phyloP scores from a whole-genome alignment of 2,329 filamentous ascomycete species.

The Stagonosporopsis vannaccii region DNA sequence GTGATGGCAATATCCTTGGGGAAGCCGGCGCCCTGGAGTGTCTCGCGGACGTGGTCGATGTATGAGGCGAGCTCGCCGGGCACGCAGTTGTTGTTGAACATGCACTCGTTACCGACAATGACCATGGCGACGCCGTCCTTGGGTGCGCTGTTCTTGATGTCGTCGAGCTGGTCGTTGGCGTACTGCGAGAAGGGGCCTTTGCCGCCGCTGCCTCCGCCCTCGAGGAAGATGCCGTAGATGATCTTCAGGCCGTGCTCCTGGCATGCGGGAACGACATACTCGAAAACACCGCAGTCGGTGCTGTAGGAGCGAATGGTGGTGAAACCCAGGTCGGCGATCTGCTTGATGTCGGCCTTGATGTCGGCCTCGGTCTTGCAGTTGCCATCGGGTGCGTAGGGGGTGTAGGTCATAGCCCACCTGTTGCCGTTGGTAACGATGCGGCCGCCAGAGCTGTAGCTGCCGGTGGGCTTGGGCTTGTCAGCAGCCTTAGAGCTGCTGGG shows the following conservation, averaged over 20 bases:
- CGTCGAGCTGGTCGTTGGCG: conserved; percentile 75
- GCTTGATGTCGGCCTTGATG: conserved; percentile 52
- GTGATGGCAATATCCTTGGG: conserved; percentile 70
- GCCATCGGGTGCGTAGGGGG: conserved; percentile 54
- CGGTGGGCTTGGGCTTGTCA: conserved; percentile 41
- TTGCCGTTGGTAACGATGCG: conserved; percentile 52
- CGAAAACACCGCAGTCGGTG: conserved; percentile 85
- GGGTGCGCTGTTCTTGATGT: conserved; percentile 74
- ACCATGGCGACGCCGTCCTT: conserved; percentile 78
- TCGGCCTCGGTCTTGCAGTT: conserved; percentile 52
- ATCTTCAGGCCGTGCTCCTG: conserved; percentile 73
- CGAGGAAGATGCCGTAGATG: conserved; percentile 89
- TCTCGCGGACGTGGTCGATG: conserved; percentile 70
- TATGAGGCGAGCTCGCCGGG: conserved; percentile 71
- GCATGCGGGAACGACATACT: conserved; percentile 75
- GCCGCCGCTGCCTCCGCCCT: conserved; percentile 60
- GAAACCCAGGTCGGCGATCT: conserved; percentile 60
- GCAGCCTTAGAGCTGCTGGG: conserved; percentile 32
- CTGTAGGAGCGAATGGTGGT: conserved; percentile 82
- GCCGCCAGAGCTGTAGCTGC: conserved; percentile 31
- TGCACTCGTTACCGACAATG: conserved; percentile 89
- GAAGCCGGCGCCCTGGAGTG: conserved; percentile 73
- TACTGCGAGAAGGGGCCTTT: conserved; percentile 54
- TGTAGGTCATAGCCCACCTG: conserved; percentile 60
- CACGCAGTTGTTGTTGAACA: conserved; percentile 75